These are phyloP conservation scores for Saccharomyces jurei DNA, from an alignment of 805 yeast species.

Conservation along the genomic window DNA sequence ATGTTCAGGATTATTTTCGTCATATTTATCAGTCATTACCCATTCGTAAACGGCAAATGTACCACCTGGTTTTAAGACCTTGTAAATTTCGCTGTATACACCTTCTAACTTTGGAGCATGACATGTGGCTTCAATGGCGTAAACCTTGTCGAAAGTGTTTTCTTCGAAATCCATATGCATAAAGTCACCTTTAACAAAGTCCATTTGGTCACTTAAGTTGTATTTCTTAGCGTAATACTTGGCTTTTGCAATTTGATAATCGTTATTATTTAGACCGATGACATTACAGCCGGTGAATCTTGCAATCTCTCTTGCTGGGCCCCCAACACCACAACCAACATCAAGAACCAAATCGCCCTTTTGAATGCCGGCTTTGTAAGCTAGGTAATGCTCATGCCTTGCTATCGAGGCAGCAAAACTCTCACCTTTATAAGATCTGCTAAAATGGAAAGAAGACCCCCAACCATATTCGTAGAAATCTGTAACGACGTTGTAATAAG, in stretches of 20 bases:
- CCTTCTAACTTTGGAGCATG: conserved; percentile 97
- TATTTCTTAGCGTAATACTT: conserved; percentile 63
- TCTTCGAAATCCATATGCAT: conserved; percentile 97
- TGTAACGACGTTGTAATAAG: conserved; percentile 92
- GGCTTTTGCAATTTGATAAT: conserved; percentile 91
- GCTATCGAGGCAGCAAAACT: conserved; percentile 91
- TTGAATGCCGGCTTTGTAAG: conserved; percentile 71
- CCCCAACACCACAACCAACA: conserved; percentile 99
- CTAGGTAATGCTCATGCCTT: conserved; percentile 93
- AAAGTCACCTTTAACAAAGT: conserved; percentile 93
- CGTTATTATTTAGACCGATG: conserved; percentile 92
- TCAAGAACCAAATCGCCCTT: conserved; percentile 84
- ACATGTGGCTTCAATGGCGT: conserved; percentile 97
- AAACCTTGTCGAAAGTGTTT: conserved; percentile 88
- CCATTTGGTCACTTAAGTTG: conserved; percentile 63
- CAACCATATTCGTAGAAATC: conserved; percentile 99
- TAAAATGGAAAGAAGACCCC: conserved; percentile 98
- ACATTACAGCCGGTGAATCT: conserved; percentile 82
- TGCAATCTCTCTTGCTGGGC: conserved; percentile 94
- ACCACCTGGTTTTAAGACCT: conserved; percentile 96
- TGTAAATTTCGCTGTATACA: conserved; percentile 88
- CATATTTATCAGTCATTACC: conserved; percentile 95
- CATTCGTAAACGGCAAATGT: conserved; percentile 96
- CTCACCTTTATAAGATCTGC: conserved; percentile 89
- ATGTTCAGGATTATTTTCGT: conserved; percentile 79